phyloP scores from a whole-genome alignment of 1,284 basidiomycete genomes.

The Pulveroboletus sp. region DNA sequence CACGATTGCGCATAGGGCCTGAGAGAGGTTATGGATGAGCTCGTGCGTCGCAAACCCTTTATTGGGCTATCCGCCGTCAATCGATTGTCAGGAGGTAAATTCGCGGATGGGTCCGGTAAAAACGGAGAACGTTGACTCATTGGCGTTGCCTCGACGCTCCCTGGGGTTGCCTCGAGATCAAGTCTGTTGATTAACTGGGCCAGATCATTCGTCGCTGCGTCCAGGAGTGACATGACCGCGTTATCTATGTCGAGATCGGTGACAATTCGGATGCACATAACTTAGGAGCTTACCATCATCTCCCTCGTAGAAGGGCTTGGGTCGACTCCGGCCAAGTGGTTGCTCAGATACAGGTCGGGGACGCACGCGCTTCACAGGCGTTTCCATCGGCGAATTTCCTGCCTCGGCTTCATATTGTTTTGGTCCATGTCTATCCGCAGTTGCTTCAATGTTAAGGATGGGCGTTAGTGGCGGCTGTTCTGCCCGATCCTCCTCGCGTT shows the following conservation, averaged over 20 bases:
- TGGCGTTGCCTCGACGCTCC: slow-evolving; percentile 52
- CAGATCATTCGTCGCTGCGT: slow-evolving; percentile 75
- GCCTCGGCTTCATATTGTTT: slow-evolving; percentile 28
- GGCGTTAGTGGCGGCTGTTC: slow-evolving; percentile 29
- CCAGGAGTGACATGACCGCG: slow-evolving; percentile 67
- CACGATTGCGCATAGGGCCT: slow-evolving; percentile 59
- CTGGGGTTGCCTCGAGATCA: slow-evolving; percentile 73
- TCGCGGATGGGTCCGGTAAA: neutral
- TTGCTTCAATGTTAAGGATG: slow-evolving; percentile 52
- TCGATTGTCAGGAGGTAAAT: neutral
- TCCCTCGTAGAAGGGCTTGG: slow-evolving; percentile 54
- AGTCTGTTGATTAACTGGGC: slow-evolving; percentile 72
- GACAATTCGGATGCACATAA: neutral
- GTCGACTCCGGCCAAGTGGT: slow-evolving; percentile 49
- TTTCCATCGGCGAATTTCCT: slow-evolving; percentile 31
- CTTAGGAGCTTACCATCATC: slow-evolving; percentile 41
- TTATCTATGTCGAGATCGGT: slow-evolving; percentile 31
- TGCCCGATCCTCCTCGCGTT: slow-evolving; percentile 12
- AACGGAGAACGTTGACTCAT: slow-evolving; percentile 30
- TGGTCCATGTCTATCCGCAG: slow-evolving; percentile 48
- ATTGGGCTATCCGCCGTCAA: slow-evolving; percentile 43
- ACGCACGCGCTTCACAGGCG: slow-evolving; percentile 54
- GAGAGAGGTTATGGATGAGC: slow-evolving; percentile 56
- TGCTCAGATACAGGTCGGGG: slow-evolving; percentile 68
- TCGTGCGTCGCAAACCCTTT: slow-evolving; percentile 41